Base-by-base conservation (phyloP, 2,329 filamentous ascomycete genomes). In the Stachybotrys elegans region DNA sequence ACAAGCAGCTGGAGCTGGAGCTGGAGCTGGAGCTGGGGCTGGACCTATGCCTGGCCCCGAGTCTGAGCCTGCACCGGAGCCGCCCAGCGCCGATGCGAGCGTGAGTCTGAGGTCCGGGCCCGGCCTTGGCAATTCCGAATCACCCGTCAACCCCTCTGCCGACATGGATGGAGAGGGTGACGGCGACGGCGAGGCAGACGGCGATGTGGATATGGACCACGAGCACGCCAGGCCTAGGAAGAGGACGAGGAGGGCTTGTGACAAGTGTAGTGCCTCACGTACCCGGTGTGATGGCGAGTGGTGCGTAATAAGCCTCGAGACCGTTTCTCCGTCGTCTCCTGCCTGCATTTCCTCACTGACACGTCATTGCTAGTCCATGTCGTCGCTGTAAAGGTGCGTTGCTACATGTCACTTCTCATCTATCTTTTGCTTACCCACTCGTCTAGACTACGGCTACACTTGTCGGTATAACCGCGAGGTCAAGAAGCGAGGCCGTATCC, bases 221-320 rank as follows among this genome's bases (percentile, higher is more conserved):
- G 37, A 40, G 22, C 38, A 40, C 29, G 38, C 38, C 9, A 11
- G 38, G 14, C 38, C 38, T 6, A 40, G 38, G 23, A 40, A 23
- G 22, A 40, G 38, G 38, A 40, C 38, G 22, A 27, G 38, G n/a
- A 13, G 38, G 22, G 60, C 59, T 9, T 62, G 59, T 45, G 58
- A 62, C 48, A 62, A 61, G 48, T 62, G 59, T 53, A 70, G 63
- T 42, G 51, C 56, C 6, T 69, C 67, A 3, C 58, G 68, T 44
- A 67, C 66, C 5, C 59, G 70, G 29, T 73, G 70, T 45, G 64
- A 72, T 49, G 70, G 70, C 17, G 57, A 66, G 34, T 71, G 63
- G 69, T 71, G 49, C 61, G 65, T n/a, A n/a, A n/a, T n/a, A n/a
- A n/a, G n/a, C n/a, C n/a, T n/a, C n/a, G n/a, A n/a, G n/a, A n/a